Conservation (phyloP, 495 filamentous ascomycete genomes). For the Penicillium odoratum region DNA sequence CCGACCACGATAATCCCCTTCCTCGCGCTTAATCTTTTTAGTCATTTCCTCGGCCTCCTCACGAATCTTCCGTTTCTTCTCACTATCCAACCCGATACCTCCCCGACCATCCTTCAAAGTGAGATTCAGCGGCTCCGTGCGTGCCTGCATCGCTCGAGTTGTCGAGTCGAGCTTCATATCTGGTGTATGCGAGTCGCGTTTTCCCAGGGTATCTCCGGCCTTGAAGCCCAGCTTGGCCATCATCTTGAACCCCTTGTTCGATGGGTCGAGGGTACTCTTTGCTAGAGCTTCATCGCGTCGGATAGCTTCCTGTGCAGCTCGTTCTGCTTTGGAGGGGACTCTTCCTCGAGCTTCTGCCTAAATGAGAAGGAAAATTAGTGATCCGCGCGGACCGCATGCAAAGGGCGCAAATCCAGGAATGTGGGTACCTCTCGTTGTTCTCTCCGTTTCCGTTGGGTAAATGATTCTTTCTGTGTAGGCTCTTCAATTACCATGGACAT, state of each 20-base stretch:
- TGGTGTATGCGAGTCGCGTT: slow-evolving; percentile 25
- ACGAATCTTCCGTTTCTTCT: slow-evolving; percentile 77
- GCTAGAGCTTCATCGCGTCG: slow-evolving; percentile 74
- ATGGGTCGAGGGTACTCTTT: slow-evolving; percentile 63
- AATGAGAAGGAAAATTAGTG: not conserved
- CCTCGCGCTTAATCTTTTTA: slow-evolving; percentile 65
- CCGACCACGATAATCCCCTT: slow-evolving; percentile 75
- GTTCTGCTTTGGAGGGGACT: slow-evolving; percentile 75
- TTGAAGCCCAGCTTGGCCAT: slow-evolving; percentile 96
- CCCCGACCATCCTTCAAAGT: slow-evolving; percentile 74
- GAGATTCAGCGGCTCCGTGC: slow-evolving; percentile 67
- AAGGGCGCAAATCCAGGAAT: slow-evolving; percentile 3
- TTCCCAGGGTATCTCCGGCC: slow-evolving; percentile 68
- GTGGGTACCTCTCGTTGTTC: slow-evolving; percentile 54
- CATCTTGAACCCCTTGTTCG: slow-evolving; percentile 84
- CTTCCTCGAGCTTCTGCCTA: slow-evolving; percentile 47
- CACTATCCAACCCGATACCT: slow-evolving; percentile 83
- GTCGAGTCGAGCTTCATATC: slow-evolving; percentile 5
- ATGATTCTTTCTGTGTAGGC: slow-evolving; percentile 54
- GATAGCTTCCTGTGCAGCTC: slow-evolving; percentile 63
- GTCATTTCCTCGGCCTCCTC: slow-evolving; percentile 60
- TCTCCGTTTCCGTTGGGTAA: slow-evolving; percentile 55
- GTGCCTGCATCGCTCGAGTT: slow-evolving; percentile 23
- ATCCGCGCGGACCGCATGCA: not conserved
- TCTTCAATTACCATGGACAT: slow-evolving; percentile 64